phyloP scores from a whole-genome alignment of 257 asterid species.

The Paraleonurus japonicus region DNA sequence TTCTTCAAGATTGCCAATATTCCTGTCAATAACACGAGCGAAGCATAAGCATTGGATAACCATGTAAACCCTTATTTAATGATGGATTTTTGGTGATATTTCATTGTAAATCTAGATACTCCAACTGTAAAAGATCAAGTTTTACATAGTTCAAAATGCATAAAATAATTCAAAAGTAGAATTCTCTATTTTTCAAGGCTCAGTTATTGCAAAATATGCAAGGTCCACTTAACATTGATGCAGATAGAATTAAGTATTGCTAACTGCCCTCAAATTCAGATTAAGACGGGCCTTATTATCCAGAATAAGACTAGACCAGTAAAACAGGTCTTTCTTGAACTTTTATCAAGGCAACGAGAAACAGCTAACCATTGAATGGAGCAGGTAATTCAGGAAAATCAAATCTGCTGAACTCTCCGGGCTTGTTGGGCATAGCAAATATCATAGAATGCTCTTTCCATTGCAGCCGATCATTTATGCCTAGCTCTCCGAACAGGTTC shows the following conservation, averaged over 20 bases:
- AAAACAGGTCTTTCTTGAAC: neutral
- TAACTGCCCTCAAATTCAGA: too few species aligned
- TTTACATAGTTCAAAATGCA: neutral
- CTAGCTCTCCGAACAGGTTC: conserved; percentile 97
- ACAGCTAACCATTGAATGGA: conserved; percentile 75
- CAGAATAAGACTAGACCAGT: neutral
- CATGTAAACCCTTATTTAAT: neutral
- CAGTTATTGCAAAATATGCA: neutral
- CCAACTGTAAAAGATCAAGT: neutral
- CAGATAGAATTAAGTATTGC: neutral
- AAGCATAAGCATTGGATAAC: neutral
- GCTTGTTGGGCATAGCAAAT: conserved; percentile 96
- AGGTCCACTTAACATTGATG: neutral
- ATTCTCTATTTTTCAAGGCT: too few species aligned
- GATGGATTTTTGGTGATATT: neutral
- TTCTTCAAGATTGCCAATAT: conserved; percentile 89
- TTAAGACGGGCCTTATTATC: too few species aligned
- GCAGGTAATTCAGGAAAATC: conserved; percentile 94
- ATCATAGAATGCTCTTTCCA: conserved; percentile 99
- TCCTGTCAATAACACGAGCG: conserved; percentile 44
- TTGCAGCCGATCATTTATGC: conserved; percentile 86
- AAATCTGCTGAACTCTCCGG: conserved; percentile 95
- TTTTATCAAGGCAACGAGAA: neutral
- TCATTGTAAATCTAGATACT: neutral
- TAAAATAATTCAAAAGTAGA: neutral